Base-by-base conservation (phyloP, 208 protist species). In the Borovskyia barvae region DNA sequence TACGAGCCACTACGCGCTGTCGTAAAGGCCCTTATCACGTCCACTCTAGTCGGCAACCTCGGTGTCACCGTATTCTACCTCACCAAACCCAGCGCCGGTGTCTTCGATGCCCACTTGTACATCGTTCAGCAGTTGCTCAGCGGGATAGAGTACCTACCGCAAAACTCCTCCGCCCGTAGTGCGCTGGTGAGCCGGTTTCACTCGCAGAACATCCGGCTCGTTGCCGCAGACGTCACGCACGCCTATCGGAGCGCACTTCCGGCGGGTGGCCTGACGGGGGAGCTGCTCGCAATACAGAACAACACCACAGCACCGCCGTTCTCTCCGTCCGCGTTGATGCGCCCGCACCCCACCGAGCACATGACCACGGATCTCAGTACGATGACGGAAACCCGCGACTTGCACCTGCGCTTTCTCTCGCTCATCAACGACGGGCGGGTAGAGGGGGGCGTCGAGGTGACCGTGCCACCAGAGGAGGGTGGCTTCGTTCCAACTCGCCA, bases 51-150 rank as follows among this genome's bases (percentile, higher is more conserved):
- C 22, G 84, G 72, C 43, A 82, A 80, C 71, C 72, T 76, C 35
- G 86, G 89, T 8, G 77, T 93, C 29, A 89, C 89, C 3, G 89
- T 82, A 36, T 76, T 91, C 25, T 95, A 85, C 72, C 53, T 95
- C 11, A 90, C 89, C 24, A 79, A 77, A 39, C 70, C 86, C 33
- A 80, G 76, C 57, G 80, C 82, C 17, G 89, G 89, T 19, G 40
- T 73, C 45, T 95, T 95, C 52, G 89, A 93, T 48, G 75, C 80
- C 6, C 83, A 95, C 59, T 71, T 95, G 3, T 95, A 92, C 64
- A 61, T 92, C 30, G 84, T 85, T 37, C 69, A 90, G 52, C 86
- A 93, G 46, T 66, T 95, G 9, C 75, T 95, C 20, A 56, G 66
- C 33, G 67, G 76, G 30, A 73, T 92, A 40, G 61, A 52, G 53